Conservation (phyloP, 768 basidiomycete genomes). For the Termitomyces sp. region DNA sequence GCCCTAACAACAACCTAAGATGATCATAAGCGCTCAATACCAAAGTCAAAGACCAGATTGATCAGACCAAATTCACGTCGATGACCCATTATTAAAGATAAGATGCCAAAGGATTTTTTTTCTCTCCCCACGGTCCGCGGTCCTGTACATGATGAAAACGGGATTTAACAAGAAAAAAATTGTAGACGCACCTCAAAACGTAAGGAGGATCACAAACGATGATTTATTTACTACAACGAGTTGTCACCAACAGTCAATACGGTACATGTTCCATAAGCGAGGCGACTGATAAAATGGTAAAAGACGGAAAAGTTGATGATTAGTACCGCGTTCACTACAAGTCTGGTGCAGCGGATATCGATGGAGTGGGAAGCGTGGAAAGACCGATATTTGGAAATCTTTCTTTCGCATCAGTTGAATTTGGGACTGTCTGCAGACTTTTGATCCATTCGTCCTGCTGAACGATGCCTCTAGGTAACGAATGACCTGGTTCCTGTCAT, state of each 20-base stretch:
- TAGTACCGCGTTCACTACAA: neutral
- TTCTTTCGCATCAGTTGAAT: neutral
- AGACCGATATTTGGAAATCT: neutral
- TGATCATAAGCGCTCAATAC: too few relatives aligned
- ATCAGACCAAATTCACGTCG: too few relatives aligned
- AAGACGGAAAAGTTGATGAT: neutral
- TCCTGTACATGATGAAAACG: too few relatives aligned
- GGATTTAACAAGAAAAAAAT: too few relatives aligned
- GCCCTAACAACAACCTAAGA: too few relatives aligned
- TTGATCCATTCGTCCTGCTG: neutral
- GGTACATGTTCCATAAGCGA: neutral
- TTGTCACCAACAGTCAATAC: neutral
- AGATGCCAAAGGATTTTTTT: neutral
- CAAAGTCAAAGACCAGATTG: too few relatives aligned
- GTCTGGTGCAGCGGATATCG: too few relatives aligned
- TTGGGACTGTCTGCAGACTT: too few relatives aligned
- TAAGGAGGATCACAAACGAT: neutral
- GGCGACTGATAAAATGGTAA: too few relatives aligned
- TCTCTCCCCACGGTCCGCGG: too few relatives aligned
- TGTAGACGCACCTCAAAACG: neutral
- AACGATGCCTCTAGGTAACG: neutral
- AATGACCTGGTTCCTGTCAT: neutral
- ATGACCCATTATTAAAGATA: neutral
- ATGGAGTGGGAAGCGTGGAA: too few relatives aligned
- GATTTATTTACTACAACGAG: neutral